These are phyloP conservation scores for Aspergillus fumigatus DNA, from an alignment of 2,329 filamentous ascomycete genomes.

Conservation along the genomic window DNA sequence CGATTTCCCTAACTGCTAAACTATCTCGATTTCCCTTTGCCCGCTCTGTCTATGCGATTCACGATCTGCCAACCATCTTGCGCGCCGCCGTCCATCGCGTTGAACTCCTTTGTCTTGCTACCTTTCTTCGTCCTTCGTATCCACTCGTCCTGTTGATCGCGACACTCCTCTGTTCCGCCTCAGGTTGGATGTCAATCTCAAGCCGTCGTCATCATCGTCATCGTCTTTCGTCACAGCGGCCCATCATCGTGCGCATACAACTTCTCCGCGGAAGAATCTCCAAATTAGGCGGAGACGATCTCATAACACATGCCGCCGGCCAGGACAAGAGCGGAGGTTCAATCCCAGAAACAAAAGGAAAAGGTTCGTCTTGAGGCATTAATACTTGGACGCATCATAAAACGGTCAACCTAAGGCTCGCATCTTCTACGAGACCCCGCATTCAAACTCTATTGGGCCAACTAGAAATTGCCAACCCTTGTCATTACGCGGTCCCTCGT, in stretches of 20 bases:
- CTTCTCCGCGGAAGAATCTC: conserved; percentile 18
- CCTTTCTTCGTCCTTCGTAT: conserved; percentile 9
- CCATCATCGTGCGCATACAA: conserved; percentile 15
- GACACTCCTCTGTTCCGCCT: background rate
- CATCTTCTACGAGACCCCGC: background rate
- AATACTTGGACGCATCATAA: background rate
- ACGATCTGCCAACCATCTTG: background rate
- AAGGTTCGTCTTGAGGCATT: conserved; percentile 42
- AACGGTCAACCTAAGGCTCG: background rate
- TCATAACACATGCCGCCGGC: conserved; percentile 41
- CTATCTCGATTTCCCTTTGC: background rate
- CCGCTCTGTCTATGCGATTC: background rate
- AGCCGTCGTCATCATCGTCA: conserved; percentile 1
- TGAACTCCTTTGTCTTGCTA: conserved; percentile 4
- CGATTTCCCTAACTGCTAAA: background rate
- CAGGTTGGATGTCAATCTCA: conserved; percentile 20
- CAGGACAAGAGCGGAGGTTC: conserved; percentile 48
- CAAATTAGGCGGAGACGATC: conserved; percentile 23
- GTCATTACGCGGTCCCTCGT: background rate
- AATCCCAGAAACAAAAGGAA: conserved; percentile 56
- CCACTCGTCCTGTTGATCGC: conserved; percentile 7
- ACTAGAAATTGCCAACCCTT: background rate
- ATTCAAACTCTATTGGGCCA: background rate
- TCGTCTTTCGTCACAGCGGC: conserved; percentile 8
- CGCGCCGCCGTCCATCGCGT: background rate